These are phyloP conservation scores for Dactylellina haptotyla DNA, from an alignment of 2,329 filamentous ascomycete genomes.

Conservation along the genomic window DNA sequence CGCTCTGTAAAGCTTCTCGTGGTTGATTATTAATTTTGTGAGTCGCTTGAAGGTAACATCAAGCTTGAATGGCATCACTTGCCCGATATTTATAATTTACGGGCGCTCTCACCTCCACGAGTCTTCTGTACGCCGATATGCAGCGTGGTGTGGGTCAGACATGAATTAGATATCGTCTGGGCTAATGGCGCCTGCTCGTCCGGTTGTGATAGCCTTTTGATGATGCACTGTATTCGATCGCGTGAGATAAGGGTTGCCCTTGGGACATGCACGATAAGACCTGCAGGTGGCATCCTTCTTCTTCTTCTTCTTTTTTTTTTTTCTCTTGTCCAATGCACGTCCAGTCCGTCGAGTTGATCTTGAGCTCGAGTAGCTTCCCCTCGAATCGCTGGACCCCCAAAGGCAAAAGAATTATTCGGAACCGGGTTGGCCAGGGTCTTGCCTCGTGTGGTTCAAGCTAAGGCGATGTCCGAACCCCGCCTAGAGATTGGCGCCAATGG, in stretches of 20 bases:
- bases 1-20: no score
- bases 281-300: slow-evolving; percentile 4
- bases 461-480: slow-evolving; percentile 46
- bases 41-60: no score
- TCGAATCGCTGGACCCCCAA: slow-evolving; percentile 20
- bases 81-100: slow-evolving; percentile 16
- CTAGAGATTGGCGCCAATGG: not conserved
- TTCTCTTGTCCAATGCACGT: not conserved
- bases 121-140: not conserved
- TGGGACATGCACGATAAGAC: slow-evolving; percentile 34
- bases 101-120: no score
- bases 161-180: not conserved
- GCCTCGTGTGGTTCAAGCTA: not conserved
- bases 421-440: slow-evolving; percentile 2
- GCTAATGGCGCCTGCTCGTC: slow-evolving; percentile 25
- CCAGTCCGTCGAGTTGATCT: slow-evolving; percentile 4
- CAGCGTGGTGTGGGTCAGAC: not conserved
- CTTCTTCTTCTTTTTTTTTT: not conserved
- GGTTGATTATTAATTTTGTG: no score
- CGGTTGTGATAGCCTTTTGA: slow-evolving; percentile 25
- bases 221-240: slow-evolving; percentile 33
- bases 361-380: not conserved
- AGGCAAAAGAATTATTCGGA: not conserved
- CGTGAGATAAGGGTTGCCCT: slow-evolving; percentile 48
- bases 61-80: not conserved